Evolutionary conservation across 2,329 filamentous ascomycete species (phyloP).

Genomic region (Hypoxylon sp.): DNA sequence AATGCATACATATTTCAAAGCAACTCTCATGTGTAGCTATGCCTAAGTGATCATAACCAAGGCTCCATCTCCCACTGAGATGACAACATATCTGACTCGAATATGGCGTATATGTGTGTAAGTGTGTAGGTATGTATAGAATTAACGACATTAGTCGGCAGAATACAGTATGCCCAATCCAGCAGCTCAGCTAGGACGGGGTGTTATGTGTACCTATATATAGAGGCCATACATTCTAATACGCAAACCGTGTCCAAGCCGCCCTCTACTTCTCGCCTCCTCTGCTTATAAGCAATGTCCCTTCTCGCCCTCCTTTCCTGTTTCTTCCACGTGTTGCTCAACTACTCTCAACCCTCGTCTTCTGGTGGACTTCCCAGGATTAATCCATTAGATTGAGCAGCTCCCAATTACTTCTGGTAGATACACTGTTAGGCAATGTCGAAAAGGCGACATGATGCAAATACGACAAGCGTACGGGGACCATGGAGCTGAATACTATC

Average conservation of each 20-base stretch:
- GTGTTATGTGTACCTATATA: slow-evolving; percentile 21
- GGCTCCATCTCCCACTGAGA: no score
- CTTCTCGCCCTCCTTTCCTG: background rate
- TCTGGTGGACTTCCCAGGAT: background rate
- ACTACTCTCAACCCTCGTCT: background rate
- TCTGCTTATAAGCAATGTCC: no score
- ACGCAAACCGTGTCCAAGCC: slow-evolving; percentile 22
- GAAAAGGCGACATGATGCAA: background rate
- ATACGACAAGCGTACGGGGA: background rate
- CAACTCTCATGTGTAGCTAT: no score
- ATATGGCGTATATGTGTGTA: no score
- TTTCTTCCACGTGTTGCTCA: background rate
- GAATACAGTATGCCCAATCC: background rate
- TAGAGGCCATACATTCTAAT: slow-evolving; percentile 32
- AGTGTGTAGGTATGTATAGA: slow-evolving; percentile 10
- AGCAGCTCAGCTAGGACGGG: background rate
- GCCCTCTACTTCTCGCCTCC: slow-evolving; percentile 3
- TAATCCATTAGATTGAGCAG: slow-evolving; percentile 2
- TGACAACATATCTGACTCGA: no score
- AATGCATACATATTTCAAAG: no score
- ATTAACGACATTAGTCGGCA: slow-evolving; percentile 3
- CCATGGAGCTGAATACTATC: background rate
- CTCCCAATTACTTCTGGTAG: slow-evolving; percentile 8
- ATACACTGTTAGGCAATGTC: slow-evolving; percentile 7
- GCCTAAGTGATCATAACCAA: no score